Base-by-base conservation (phyloP, 1,139 yeast genomes). In the Blastobotrys raffinosifermentans region DNA sequence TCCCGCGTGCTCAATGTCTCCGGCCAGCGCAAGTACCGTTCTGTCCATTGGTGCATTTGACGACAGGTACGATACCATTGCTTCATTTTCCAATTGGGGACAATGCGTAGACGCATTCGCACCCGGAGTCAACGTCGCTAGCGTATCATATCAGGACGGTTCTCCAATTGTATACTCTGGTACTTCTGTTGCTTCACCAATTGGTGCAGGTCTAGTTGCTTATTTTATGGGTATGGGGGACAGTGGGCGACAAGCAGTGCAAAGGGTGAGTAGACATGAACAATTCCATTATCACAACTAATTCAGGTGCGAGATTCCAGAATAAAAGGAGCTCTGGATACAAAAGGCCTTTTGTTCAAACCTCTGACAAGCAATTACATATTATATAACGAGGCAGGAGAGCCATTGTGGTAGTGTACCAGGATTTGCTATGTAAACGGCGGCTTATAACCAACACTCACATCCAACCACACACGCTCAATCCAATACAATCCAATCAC, bases 21-120 rank as follows among this genome's bases (percentile, higher is more conserved):
- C 96, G 0, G 91, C 93, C 0, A 77, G 87, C 27, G 77, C 93
- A 0, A 63, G 64, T 1, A 65, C 66, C 29, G 91, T 87, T 0
- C 75, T 85, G 4, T 80, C 94, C 0, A 93, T 86, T 3, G 96
- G 95, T 0, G 94, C 96, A 2, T 75, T 85, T 35, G 93, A 85
- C 55, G 94, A 82, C 52, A 57, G 69, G 26, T 68, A 69, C 5
- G 94, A 85, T 48, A 54, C 69, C 1, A 66, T 86, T 26, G 91
- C 96, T 0, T 58, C 72, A 2, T 87, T 86, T 50, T 75, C 93
- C 9, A 86, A 87, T 51, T 86, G 93, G 91, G 96, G 95, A 0
- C 68, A 70, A 19, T 86, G 96, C 58, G 94, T 87, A 3, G 87
- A 85, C 55, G 67, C 83, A 1, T 81, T 83, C 61, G 87, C 95